Percentiles rank a stretch among this genome's conserved stretches.
Evolutionary conservation across 1,284 basidiomycete genomes (phyloP).

Genomic region (Cronartium ribicola): DNA sequence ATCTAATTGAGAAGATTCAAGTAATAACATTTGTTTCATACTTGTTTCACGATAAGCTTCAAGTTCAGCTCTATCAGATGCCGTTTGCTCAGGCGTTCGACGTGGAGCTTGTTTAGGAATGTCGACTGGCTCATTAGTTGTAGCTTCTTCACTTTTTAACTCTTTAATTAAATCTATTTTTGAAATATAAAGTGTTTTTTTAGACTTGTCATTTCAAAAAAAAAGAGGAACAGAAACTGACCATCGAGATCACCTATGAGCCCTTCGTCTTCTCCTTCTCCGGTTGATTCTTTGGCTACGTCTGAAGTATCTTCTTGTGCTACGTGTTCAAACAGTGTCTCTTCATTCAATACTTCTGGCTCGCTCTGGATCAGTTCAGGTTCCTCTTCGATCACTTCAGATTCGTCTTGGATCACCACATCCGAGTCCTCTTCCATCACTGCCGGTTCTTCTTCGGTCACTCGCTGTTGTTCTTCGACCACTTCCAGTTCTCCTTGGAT

Average conservation of each 20-base stretch:
- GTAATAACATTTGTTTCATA: neutral
- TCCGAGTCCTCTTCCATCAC: neutral
- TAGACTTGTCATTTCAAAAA: too few relatives aligned
- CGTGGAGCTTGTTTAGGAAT: too few relatives aligned
- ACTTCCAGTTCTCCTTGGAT: neutral
- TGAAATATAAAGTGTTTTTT: neutral
- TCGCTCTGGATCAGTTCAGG: neutral
- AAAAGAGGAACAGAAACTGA: too few relatives aligned
- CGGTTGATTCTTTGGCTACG: too few relatives aligned
- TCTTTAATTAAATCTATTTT: neutral
- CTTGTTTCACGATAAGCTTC: neutral
- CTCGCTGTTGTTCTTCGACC: too few relatives aligned
- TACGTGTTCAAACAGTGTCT: too few relatives aligned
- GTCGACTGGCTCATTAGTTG: neutral
- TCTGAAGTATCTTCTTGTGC: too few relatives aligned
- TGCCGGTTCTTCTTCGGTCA: neutral
- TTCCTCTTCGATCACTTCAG: neutral
- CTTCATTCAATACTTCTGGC: neutral
- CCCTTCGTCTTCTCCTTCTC: too few relatives aligned
- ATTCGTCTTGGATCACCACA: neutral
- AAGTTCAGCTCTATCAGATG: slow-evolving; percentile 4
- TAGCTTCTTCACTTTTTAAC: neutral
- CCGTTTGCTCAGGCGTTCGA: neutral
- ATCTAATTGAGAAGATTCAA: neutral
- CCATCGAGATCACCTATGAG: too few relatives aligned